phyloP scores from a whole-genome alignment of 208 protist species.

The Porcisia deanei region DNA sequence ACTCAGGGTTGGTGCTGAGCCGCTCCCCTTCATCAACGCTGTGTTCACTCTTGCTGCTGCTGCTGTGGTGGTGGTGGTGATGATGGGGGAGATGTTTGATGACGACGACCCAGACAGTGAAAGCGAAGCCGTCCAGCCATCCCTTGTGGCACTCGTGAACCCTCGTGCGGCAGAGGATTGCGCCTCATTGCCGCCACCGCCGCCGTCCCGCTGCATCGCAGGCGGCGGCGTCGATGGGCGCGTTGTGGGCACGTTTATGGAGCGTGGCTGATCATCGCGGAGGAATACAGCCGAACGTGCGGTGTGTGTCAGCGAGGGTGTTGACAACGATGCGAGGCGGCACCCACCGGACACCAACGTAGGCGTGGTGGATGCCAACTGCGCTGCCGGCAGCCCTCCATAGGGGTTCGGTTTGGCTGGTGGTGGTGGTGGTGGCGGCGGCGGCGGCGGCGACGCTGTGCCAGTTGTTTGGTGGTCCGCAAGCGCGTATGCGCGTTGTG shows the following conservation, averaged over 20 bases:
- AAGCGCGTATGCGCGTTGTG: not conserved
- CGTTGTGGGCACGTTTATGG: too few relatives aligned
- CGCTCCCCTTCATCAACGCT: not conserved
- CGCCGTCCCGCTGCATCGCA: not conserved
- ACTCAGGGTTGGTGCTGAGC: not conserved
- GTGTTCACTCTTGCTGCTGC: not conserved
- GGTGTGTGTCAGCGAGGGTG: not conserved
- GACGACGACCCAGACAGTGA: not conserved
- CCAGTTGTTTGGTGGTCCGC: not conserved
- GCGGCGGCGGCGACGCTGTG: not conserved
- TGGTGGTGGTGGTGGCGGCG: too few relatives aligned
- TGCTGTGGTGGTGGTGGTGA: not conserved
- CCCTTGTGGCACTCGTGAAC: not conserved
- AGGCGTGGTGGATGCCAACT: not conserved
- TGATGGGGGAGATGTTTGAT: not conserved
- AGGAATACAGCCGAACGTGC: not conserved
- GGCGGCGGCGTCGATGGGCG: conserved; percentile 1
- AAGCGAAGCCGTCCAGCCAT: not conserved
- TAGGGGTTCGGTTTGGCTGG: not conserved
- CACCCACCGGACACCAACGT: not conserved
- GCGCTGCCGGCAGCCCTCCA: not conserved
- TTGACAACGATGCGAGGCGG: conserved; percentile 3
- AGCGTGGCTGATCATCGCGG: not conserved
- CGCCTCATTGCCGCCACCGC: not conserved
- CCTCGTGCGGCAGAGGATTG: not conserved